These are phyloP conservation scores for Wickerhamiella domercqiae DNA, from an alignment of 805 yeast species.

Conservation along the genomic window DNA sequence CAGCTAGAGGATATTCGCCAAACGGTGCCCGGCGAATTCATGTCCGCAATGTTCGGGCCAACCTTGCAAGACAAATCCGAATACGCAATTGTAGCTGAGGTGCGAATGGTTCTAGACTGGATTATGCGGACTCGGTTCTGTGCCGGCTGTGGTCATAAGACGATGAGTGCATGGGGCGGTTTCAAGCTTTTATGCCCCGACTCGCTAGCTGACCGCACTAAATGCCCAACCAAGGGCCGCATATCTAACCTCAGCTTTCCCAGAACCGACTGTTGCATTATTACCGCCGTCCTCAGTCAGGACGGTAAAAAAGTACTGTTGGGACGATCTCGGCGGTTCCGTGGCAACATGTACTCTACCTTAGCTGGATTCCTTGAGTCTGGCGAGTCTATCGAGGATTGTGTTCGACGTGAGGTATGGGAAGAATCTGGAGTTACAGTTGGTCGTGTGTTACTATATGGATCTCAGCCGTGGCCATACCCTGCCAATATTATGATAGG, in stretches of 20 bases:
- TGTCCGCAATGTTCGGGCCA: constrained; percentile 10
- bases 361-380: constrained; percentile 96
- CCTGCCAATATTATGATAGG: constrained; percentile 92
- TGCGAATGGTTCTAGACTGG: constrained; percentile 79
- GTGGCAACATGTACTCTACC: constrained; percentile 55
- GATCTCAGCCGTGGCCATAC: constrained; percentile 95
- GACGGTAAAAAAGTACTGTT: constrained; percentile 49
- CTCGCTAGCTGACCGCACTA: constrained; percentile 10
- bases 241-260: constrained; percentile 81
- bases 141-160: constrained; percentile 62
- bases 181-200: constrained; percentile 27
- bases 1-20: constrained; percentile 10
- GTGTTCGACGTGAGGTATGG: constrained; percentile 80
- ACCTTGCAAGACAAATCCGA: constrained; percentile 22
- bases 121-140: constrained; percentile 55
- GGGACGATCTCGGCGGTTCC: constrained; percentile 53
- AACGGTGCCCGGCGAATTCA: constrained; percentile 5
- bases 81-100: constrained; percentile 64
- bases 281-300: constrained; percentile 57
- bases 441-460: constrained; percentile 40
- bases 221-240: constrained; percentile 26
- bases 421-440: constrained; percentile 83
- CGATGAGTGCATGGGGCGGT: constrained; percentile 28
- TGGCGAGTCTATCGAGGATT: constrained; percentile 78
- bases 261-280: constrained; percentile 78